phyloP scores from a whole-genome alignment of 805 yeast species.

The Zygoascus ofunaensis region DNA sequence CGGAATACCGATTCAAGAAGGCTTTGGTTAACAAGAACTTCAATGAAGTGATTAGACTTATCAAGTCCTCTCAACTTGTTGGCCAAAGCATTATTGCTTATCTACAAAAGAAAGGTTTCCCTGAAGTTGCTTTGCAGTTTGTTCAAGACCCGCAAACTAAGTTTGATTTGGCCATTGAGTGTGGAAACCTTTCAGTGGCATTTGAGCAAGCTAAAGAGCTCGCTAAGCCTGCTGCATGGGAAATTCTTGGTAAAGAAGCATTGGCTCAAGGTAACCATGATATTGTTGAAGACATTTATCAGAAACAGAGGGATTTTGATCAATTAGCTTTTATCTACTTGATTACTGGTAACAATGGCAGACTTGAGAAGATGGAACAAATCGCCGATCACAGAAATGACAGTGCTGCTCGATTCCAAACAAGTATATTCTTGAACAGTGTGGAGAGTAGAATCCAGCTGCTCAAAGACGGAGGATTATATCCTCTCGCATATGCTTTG shows the following conservation, averaged over 20 bases:
- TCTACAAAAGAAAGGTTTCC: constrained; percentile 89
- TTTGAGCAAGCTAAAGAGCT: constrained; percentile 75
- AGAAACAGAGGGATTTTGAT: constrained; percentile 78
- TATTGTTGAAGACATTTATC: constrained; percentile 79
- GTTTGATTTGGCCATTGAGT: constrained; percentile 90
- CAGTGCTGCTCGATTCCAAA: constrained; percentile 68
- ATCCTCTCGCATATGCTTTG: constrained; percentile 84
- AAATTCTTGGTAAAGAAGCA: constrained; percentile 75
- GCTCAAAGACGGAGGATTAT: constrained; percentile 67
- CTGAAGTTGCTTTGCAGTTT: constrained; percentile 94
- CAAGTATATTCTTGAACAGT: constrained; percentile 68
- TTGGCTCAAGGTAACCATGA: constrained; percentile 79
- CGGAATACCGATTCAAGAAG: constrained; percentile 92
- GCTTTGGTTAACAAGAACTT: constrained; percentile 86
- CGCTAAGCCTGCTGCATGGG: constrained; percentile 65
- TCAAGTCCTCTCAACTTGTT: constrained; percentile 79
- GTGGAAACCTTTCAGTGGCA: constrained; percentile 84
- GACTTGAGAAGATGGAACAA: constrained; percentile 73
- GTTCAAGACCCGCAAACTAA: constrained; percentile 95
- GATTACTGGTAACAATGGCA: constrained; percentile 67
- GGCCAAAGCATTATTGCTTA: constrained; percentile 97
- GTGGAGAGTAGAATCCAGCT: constrained; percentile 65
- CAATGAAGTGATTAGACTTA: constrained; percentile 82
- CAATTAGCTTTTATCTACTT: constrained; percentile 83
- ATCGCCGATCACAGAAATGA: constrained; percentile 88